phyloP scores from a whole-genome alignment of 2,329 filamentous ascomycete genomes.

The Fusarium aywerte region DNA sequence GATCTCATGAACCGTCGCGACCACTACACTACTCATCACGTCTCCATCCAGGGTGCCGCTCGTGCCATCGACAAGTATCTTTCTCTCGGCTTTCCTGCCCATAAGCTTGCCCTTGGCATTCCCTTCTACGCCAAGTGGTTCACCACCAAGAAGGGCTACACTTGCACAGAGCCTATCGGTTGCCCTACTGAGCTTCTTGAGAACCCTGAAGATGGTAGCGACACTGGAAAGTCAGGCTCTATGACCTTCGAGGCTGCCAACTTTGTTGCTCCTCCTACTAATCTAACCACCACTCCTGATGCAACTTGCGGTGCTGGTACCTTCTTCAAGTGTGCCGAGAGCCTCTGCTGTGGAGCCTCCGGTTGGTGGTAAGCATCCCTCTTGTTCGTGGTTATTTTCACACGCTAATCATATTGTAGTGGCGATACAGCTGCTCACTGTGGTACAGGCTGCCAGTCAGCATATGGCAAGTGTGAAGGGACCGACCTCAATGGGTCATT shows the following conservation, averaged over 20 bases:
- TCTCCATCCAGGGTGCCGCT: constrained; percentile 65
- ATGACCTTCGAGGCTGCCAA: constrained; percentile 54
- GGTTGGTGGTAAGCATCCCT: constrained; percentile 39
- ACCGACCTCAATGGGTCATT: constrained; percentile 49
- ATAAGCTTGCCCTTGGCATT: constrained; percentile 72
- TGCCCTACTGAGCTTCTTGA: constrained; percentile 70
- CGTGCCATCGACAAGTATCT: constrained; percentile 69
- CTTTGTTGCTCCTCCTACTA: constrained; percentile 34
- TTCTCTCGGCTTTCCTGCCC: constrained; percentile 62
- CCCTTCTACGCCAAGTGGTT: constrained; percentile 78
- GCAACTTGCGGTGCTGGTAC: constrained; percentile 36
- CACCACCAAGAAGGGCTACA: constrained; percentile 59
- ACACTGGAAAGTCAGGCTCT: constrained; percentile 62
- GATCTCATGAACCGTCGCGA: constrained; percentile 81
- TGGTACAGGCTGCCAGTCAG: constrained; percentile 35
- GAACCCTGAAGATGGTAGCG: constrained; percentile 64
- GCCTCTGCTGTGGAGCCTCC: constrained; percentile 32
- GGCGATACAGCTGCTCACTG: constrained; percentile 38
- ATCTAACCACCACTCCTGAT: constrained; percentile 35
- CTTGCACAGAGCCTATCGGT: constrained; percentile 63
- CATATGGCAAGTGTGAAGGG: constrained; percentile 36
- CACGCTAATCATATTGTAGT: not conserved
- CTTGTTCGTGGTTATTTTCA: accelerated
- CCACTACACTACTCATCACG: constrained; percentile 71
- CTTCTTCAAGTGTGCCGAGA: constrained; percentile 28